These are phyloP conservation scores for Gentiana straminea DNA, from an alignment of 257 asterid genomes.

Conservation along the genomic window DNA sequence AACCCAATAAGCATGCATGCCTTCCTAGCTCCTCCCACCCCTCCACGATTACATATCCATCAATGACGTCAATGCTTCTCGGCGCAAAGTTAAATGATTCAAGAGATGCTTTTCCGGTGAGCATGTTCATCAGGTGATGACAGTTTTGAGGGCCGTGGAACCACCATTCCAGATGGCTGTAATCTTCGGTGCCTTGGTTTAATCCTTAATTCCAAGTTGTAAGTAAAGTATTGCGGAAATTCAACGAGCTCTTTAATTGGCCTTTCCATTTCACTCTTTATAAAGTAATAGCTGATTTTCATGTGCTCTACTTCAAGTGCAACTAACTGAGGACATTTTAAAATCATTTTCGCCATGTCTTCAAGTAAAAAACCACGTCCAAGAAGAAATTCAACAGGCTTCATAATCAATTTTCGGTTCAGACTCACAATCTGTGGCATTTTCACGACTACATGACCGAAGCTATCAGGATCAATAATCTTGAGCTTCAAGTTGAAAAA, in stretches of 20 bases:
- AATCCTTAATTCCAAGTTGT: conserved; percentile 76
- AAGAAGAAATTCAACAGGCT: conserved; percentile 62
- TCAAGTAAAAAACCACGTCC: conserved; percentile 46
- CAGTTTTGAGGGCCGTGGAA: no score
- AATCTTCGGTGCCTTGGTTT: conserved; percentile 74
- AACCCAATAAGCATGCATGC: no score
- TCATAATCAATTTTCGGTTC: conserved; percentile 73
- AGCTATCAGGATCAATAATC: conserved; percentile 64
- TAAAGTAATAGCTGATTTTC: conserved; percentile 77
- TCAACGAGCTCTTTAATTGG: conserved; percentile 63
- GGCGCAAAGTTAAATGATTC: no score
- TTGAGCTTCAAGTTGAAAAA: conserved; percentile 82
- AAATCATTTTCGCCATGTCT: conserved; percentile 70
- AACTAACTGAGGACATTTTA: conserved; percentile 77
- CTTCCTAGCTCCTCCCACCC: no score
- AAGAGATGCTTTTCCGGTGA: no score
- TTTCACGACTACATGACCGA: conserved; percentile 56
- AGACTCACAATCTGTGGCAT: conserved; percentile 87
- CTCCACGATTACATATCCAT: no score
- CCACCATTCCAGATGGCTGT: conserved; percentile 49
- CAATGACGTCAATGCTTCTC: no score
- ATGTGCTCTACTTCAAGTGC: conserved; percentile 65
- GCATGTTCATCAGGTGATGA: no score
- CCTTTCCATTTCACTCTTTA: conserved; percentile 77
- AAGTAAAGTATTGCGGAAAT: conserved; percentile 85